Percentiles rank a stretch among this genome's conserved stretches.
phyloP scores from a whole-genome alignment of 805 yeast species.

The Hagleromyces aurorensis region DNA sequence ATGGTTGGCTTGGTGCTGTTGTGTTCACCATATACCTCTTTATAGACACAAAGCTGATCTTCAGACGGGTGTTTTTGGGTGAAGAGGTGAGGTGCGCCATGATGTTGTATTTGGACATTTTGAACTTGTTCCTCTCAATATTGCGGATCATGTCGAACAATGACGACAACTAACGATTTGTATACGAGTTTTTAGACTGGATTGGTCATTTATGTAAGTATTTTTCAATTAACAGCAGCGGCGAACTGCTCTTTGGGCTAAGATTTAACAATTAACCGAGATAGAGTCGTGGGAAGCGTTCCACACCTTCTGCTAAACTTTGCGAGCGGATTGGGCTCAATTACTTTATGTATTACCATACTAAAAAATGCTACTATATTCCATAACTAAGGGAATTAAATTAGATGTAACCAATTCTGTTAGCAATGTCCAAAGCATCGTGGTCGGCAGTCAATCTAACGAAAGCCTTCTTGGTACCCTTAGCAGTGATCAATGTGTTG shows the following conservation, averaged over 20 bases:
- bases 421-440: slow-evolving; percentile 99
- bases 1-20: slow-evolving; percentile 66
- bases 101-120: slow-evolving; percentile 68
- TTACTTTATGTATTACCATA: slow-evolving; percentile 2
- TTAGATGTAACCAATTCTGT: slow-evolving; percentile 99
- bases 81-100: slow-evolving; percentile 82
- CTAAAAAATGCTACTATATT: slow-evolving; percentile 2
- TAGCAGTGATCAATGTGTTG: slow-evolving; percentile 97
- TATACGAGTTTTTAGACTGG: too few relatives aligned
- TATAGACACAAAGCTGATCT: slow-evolving; percentile 73
- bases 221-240: too few relatives aligned
- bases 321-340: too few relatives aligned
- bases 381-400: slow-evolving; percentile 13
- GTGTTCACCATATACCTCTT: slow-evolving; percentile 65
- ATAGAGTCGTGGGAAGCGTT: too few relatives aligned
- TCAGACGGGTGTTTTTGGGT: slow-evolving; percentile 69
- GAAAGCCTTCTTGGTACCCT: slow-evolving; percentile 99
- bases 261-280: too few relatives aligned
- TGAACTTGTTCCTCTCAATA: slow-evolving; percentile 72
- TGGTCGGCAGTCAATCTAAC: slow-evolving; percentile 97
- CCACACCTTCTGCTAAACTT: too few relatives aligned
- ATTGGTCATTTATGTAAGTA: too few relatives aligned
- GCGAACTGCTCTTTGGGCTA: too few relatives aligned
- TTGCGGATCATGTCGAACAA: slow-evolving; percentile 48
- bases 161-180: slow-evolving; percentile 16